Conservation (phyloP, 805 yeast genomes). For the Hanseniaspora singularis region DNA sequence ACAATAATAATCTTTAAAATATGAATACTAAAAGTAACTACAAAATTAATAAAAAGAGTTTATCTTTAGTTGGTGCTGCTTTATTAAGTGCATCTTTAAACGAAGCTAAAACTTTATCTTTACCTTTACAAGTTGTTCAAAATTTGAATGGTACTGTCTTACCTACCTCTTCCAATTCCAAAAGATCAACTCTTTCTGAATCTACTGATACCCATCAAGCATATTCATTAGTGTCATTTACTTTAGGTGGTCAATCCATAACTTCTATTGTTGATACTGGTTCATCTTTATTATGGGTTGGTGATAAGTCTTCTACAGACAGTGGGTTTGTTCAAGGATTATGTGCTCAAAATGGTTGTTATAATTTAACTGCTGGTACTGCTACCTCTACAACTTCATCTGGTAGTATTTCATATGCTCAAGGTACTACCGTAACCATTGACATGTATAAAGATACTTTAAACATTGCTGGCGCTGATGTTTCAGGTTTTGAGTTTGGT, state of each 20-base stretch:
- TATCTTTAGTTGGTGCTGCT: background rate
- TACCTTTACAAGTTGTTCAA: conserved; percentile 7
- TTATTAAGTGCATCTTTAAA: background rate
- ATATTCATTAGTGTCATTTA: conserved; percentile 7
- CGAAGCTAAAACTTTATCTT: conserved; percentile 8
- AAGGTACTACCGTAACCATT: conserved; percentile 5
- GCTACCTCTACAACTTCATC: background rate
- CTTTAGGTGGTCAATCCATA: conserved; percentile 9
- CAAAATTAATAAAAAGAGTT: background rate
- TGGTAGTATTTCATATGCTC: conserved; percentile 6
- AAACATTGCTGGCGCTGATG: conserved; percentile 10
- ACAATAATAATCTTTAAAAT: background rate
- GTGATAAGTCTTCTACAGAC: conserved; percentile 2
- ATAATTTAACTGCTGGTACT: background rate
- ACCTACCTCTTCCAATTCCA: background rate
- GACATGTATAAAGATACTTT: conserved; percentile 2
- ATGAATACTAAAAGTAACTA: too few relatives aligned
- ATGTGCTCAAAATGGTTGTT: conserved; percentile 5
- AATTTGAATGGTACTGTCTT: background rate
- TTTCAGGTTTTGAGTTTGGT: conserved; percentile 12
- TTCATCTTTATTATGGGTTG: conserved; percentile 14
- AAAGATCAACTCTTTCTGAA: background rate
- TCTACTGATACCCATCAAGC: conserved; percentile 8
- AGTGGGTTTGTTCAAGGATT: background rate
- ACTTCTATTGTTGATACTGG: conserved; percentile 15